phyloP scores from a whole-genome alignment of 176 grass and related monocot species.

The Triticum dicoccoides region DNA sequence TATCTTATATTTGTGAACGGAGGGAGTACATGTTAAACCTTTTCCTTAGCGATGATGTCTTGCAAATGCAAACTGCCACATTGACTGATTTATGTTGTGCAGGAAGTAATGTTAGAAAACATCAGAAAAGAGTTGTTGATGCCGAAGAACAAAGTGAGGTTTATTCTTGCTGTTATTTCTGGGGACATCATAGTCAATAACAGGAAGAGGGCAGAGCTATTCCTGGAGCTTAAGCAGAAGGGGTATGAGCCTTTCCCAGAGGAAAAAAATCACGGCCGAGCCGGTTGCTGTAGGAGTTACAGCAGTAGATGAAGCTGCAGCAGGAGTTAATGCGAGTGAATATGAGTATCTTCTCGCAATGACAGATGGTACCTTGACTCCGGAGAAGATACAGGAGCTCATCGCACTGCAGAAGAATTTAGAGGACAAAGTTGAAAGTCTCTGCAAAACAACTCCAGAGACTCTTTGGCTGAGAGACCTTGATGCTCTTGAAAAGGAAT shows the following conservation, averaged over 20 bases:
- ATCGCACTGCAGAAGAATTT: not conserved
- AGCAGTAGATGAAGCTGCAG: slow-evolving; percentile 34
- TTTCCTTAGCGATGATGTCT: not conserved
- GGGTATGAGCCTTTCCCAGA: slow-evolving; percentile 65
- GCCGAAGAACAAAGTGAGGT: slow-evolving; percentile 63
- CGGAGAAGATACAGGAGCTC: slow-evolving; percentile 57
- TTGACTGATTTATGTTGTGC: slow-evolving; percentile 10
- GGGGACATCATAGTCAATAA: slow-evolving; percentile 53
- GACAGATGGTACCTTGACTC: slow-evolving; percentile 62
- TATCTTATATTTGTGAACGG: no score
- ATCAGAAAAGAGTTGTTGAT: slow-evolving; percentile 56
- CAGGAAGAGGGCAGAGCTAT: slow-evolving; percentile 78
- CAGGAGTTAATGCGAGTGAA: not conserved
- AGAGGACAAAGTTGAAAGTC: no score
- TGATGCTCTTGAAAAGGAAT: no score
- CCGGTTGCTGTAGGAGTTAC: slow-evolving; percentile 48
- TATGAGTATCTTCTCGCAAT: slow-evolving; percentile 87
- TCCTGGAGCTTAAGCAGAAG: slow-evolving; percentile 60
- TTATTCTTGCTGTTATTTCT: slow-evolving; percentile 64
- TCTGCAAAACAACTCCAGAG: no score
- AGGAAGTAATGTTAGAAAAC: slow-evolving; percentile 57
- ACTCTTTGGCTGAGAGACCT: no score
- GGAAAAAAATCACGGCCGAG: slow-evolving; percentile 43
- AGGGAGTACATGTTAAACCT: not conserved
- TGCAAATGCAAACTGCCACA: not conserved